Conservation (phyloP, 2,329 filamentous ascomycete genomes). For the Ceratocystis destructans region DNA sequence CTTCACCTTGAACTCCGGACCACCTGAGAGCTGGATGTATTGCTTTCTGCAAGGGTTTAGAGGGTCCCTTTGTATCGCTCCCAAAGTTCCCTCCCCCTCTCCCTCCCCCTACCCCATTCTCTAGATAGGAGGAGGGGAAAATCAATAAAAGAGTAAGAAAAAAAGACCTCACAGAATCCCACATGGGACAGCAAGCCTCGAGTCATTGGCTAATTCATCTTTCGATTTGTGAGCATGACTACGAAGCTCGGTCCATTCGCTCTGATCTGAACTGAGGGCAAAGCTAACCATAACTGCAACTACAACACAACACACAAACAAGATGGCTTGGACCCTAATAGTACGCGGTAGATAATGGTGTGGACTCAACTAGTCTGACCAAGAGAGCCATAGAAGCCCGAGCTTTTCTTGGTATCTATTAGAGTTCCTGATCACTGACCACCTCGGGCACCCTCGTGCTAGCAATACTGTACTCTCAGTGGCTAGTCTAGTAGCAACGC, state of each 20-base stretch:
- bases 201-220: slow-evolving; percentile 5
- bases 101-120: not conserved
- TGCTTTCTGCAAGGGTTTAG: too few relatives aligned
- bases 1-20: too few relatives aligned
- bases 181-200: not conserved
- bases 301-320: not conserved
- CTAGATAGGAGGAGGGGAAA: not conserved
- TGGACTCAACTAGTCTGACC: not conserved
- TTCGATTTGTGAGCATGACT: slow-evolving; percentile 3
- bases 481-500: not conserved
- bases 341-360: not conserved
- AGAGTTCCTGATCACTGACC: not conserved
- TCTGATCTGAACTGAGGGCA: not conserved
- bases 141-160: not conserved
- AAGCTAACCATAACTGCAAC: not conserved
- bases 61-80: not conserved
- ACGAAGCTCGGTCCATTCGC: slow-evolving; percentile 4
- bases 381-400: not conserved
- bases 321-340: not conserved
- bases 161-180: slow-evolving; percentile 2
- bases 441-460: not conserved
- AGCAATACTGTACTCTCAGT: slow-evolving; percentile 4
- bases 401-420: not conserved
- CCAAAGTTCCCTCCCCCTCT: not conserved
- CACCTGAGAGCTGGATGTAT: too few relatives aligned